phyloP scores from a whole-genome alignment of 1,139 yeast species.

The Citeromyces hawaiiensis region DNA sequence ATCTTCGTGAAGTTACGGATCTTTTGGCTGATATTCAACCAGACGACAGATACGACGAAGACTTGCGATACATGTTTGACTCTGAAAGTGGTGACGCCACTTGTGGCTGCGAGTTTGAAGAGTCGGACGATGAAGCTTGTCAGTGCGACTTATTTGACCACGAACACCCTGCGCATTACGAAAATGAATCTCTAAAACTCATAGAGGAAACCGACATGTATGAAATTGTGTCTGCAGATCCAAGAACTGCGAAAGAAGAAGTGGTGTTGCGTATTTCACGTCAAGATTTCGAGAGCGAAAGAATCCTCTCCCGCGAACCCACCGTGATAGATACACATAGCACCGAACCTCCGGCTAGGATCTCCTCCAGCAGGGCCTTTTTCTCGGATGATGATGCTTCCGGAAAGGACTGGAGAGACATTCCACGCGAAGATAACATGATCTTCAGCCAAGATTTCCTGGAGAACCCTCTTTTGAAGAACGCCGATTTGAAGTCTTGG shows the following conservation, averaged over 20 bases:
- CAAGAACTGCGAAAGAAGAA: background rate
- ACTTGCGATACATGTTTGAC: constrained; percentile 7
- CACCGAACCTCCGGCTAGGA: constrained; percentile 22
- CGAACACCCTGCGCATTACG: constrained; percentile 4
- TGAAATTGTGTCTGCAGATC: constrained; percentile 1
- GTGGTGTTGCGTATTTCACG: background rate
- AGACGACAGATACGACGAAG: constrained; percentile 36
- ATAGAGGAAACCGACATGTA: constrained; percentile 2
- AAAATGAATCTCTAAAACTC: constrained; percentile 4
- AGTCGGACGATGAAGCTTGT: constrained; percentile 5
- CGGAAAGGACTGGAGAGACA: constrained; percentile 61
- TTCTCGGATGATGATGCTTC: constrained; percentile 30
- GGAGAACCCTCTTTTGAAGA: background rate
- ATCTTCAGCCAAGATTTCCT: constrained; percentile 10
- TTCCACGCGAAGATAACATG: constrained; percentile 45
- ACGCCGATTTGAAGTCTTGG: constrained; percentile 4
- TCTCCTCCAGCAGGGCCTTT: constrained; percentile 15
- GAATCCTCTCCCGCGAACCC: background rate
- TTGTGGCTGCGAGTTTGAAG: constrained; percentile 5
- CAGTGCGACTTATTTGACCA: constrained; percentile 5
- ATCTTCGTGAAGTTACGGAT: constrained; percentile 34
- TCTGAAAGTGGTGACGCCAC: constrained; percentile 3
- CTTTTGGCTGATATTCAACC: constrained; percentile 43
- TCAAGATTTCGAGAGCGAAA: background rate
- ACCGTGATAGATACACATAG: constrained; percentile 3